phyloP scores from a whole-genome alignment of 371 early-diverging fungal species.

The Mucor saturninus region DNA sequence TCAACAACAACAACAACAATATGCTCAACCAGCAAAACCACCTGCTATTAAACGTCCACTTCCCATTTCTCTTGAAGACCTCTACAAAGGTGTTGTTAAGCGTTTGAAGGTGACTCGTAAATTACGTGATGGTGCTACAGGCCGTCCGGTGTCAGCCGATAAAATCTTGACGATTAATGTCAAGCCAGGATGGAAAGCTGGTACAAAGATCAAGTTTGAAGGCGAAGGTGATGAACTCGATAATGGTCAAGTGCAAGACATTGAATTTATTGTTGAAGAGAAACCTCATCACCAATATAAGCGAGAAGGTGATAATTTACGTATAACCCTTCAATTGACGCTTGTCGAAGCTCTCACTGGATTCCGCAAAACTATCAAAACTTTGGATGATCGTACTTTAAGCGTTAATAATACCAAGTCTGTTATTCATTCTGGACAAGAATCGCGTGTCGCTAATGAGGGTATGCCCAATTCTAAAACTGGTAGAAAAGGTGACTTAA shows the following conservation, averaged over 20 bases:
- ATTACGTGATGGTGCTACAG: conserved; percentile 54
- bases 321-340: conserved; percentile 64
- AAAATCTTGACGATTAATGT: conserved; percentile 88
- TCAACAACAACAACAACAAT: conserved; percentile 6
- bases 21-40: conserved; percentile 45
- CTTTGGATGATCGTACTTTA: conserved; percentile 79
- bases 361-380: conserved; percentile 74
- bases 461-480: conserved; percentile 96
- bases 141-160: conserved; percentile 62
- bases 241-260: conserved; percentile 81
- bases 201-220: conserved; percentile 94
- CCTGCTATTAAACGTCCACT: conserved; percentile 71
- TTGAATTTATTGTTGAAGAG: conserved; percentile 95
- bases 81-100: conserved; percentile 91
- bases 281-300: conserved; percentile 88
- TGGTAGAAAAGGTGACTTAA: conserved; percentile 81
- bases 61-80: conserved; percentile 89
- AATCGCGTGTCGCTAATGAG: conserved; percentile 73
- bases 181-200: conserved; percentile 98
- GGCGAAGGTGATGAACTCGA: conserved; percentile 94
- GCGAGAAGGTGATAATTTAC: conserved; percentile 91
- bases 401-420: conserved; percentile 63
- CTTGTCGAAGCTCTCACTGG: conserved; percentile 87
- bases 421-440: conserved; percentile 78
- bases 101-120: conserved; percentile 92